Conservation (phyloP, 371 early-diverging fungal genomes). For the Mucor sp. region DNA sequence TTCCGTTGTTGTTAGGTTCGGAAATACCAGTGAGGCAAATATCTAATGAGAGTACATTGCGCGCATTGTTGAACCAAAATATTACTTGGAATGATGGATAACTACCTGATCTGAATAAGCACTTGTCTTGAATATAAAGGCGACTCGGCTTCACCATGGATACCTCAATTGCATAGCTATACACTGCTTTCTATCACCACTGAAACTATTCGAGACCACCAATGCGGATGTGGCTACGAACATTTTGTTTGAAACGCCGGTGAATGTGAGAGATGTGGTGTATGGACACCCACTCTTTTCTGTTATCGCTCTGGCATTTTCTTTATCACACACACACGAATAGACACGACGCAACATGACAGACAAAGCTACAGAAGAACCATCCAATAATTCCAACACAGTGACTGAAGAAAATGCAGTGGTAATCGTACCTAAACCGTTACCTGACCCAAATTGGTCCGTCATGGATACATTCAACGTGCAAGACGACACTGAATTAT, state of each 20-base stretch:
- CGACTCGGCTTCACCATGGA: not conserved
- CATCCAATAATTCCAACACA: not conserved
- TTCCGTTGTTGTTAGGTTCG: no score
- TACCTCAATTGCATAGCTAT: no score
- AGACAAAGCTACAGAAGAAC: not conserved
- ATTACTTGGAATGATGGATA: no score
- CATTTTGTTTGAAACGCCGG: not conserved
- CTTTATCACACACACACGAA: not conserved
- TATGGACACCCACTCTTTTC: not conserved
- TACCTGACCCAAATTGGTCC: constrained; percentile 35
- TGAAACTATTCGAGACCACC: not conserved
- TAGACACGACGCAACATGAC: not conserved
- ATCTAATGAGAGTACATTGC: no score
- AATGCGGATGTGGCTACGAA: not conserved
- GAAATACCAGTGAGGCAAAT: no score
- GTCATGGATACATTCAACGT: constrained; percentile 33
- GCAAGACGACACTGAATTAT: constrained; percentile 46
- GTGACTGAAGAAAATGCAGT: constrained; percentile 1
- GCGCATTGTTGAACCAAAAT: no score
- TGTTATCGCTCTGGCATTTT: not conserved
- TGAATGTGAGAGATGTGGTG: not conserved
- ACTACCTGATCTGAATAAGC: not conserved
- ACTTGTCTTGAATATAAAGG: not conserved
- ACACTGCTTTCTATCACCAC: no score
- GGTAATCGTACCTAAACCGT: constrained; percentile 1